Percentiles rank a stretch among this genome's conserved stretches.
Evolutionary conservation across 1,139 yeast species (phyloP).

Genomic region (Yamadazyma oceani): DNA sequence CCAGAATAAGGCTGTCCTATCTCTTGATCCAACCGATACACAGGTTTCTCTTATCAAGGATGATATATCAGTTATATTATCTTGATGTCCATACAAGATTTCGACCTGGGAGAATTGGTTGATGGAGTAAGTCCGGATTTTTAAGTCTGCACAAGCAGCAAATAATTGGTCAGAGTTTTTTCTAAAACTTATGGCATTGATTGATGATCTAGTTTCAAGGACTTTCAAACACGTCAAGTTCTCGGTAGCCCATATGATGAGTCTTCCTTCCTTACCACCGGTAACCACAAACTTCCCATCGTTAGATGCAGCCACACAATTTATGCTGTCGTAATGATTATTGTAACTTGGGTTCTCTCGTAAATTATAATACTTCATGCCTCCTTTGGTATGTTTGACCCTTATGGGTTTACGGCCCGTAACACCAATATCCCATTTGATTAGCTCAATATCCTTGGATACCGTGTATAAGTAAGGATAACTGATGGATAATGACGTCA

Average conservation of each 20-base stretch:
- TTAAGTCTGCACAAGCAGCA: constrained; percentile 90
- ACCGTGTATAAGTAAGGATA: constrained; percentile 74
- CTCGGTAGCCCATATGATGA: constrained; percentile 85
- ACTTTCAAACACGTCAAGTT: constrained; percentile 73
- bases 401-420: constrained; percentile 63
- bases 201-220: constrained; percentile 73
- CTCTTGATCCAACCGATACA: constrained; percentile 93
- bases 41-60: constrained; percentile 86
- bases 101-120: constrained; percentile 89
- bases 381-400: constrained; percentile 67
- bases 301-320: constrained; percentile 79
- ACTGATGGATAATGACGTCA: constrained; percentile 53
- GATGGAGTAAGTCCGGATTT: constrained; percentile 82
- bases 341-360: constrained; percentile 43
- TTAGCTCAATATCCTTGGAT: constrained; percentile 76
- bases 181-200: constrained; percentile 74
- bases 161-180: constrained; percentile 80
- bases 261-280: constrained; percentile 81
- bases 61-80: constrained; percentile 74
- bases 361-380: constrained; percentile 40
- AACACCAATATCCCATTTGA: constrained; percentile 68
- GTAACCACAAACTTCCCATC: constrained; percentile 88
- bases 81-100: constrained; percentile 93
- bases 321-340: constrained; percentile 77
- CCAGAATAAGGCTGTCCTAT: constrained; percentile 95